Percentiles rank a stretch among this genome's conserved stretches.
These are phyloP conservation scores for Choiromyces venosus DNA, from an alignment of 495 filamentous ascomycete species.

Conservation along the genomic window DNA sequence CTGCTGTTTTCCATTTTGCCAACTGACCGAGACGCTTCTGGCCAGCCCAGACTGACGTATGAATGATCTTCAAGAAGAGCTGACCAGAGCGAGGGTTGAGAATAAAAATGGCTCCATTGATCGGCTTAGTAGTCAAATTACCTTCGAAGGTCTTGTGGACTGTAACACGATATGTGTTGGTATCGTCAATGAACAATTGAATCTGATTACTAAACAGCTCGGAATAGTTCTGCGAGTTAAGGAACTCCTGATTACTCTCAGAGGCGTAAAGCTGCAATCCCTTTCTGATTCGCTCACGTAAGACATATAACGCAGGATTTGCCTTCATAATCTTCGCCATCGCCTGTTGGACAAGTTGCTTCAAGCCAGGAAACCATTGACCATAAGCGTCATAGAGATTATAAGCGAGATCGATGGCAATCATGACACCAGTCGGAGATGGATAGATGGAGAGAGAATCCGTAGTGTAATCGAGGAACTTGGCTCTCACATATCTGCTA, in stretches of 20 bases:
- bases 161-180: slow-evolving; percentile 98
- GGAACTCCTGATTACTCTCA: slow-evolving; percentile 98
- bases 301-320: slow-evolving; percentile 92
- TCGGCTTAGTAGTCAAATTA: slow-evolving; percentile 98
- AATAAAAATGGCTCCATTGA: slow-evolving; percentile 99
- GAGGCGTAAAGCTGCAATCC: slow-evolving; percentile 97
- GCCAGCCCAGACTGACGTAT: slow-evolving; percentile 98
- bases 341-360: slow-evolving; percentile 92
- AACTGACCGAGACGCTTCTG: slow-evolving; percentile 98
- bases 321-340: slow-evolving; percentile 99
- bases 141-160: slow-evolving; percentile 99
- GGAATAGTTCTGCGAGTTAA: slow-evolving; percentile 99
- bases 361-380: slow-evolving; percentile 97
- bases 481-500: slow-evolving; percentile 93
- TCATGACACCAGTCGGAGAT: slow-evolving; percentile 96
- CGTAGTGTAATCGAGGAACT: slow-evolving; percentile 98
- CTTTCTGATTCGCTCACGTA: slow-evolving; percentile 97
- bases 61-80: slow-evolving; percentile 98
- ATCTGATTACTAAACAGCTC: slow-evolving; percentile 99
- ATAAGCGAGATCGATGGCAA: slow-evolving; percentile 95
- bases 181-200: slow-evolving; percentile 98
- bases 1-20: slow-evolving; percentile 99
- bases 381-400: slow-evolving; percentile 97
- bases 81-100: slow-evolving; percentile 98
- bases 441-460: slow-evolving; percentile 99